Conservation (phyloP, 768 basidiomycete species). For the Boletellus emodensis region DNA sequence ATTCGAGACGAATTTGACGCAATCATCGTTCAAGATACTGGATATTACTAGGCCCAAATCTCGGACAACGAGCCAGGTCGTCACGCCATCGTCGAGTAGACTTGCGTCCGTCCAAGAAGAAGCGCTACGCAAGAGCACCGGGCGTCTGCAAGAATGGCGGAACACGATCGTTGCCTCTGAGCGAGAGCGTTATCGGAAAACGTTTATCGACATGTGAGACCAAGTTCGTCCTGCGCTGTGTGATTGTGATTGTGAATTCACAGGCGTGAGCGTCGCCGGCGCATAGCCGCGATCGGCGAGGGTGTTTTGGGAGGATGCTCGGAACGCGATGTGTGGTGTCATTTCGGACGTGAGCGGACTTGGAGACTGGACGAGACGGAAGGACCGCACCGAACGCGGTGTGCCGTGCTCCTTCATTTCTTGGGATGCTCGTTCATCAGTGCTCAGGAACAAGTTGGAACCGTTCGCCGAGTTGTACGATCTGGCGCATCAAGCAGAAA, state of each 20-base stretch:
- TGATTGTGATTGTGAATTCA: neutral
- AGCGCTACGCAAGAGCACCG: constrained; percentile 57
- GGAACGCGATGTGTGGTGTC: constrained; percentile 83
- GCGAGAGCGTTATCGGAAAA: constrained; percentile 67
- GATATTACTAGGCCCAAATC: constrained; percentile 44
- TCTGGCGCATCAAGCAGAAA: constrained; percentile 29
- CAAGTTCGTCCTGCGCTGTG: neutral
- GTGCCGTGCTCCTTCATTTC: constrained; percentile 8
- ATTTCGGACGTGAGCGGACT: constrained; percentile 39
- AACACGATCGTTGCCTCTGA: constrained; percentile 65
- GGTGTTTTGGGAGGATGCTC: constrained; percentile 61
- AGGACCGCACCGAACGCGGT: constrained; percentile 85
- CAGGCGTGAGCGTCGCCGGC: constrained; percentile 76
- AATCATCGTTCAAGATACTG: constrained; percentile 42
- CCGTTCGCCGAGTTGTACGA: constrained; percentile 44
- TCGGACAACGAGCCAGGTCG: neutral
- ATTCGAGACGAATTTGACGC: constrained; percentile 4
- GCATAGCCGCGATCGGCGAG: constrained; percentile 55
- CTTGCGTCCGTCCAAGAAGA: constrained; percentile 24
- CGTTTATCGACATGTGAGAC: constrained; percentile 62
- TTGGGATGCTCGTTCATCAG: neutral
- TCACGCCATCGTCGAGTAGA: constrained; percentile 6
- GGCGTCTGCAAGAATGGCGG: constrained; percentile 69
- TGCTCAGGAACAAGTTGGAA: constrained; percentile 70
- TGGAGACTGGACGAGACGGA: constrained; percentile 93